Percentiles rank a stretch among this genome's conserved stretches.
Conservation (phyloP, 2,329 filamentous ascomycete species). For the Exophiala oligosperma region DNA sequence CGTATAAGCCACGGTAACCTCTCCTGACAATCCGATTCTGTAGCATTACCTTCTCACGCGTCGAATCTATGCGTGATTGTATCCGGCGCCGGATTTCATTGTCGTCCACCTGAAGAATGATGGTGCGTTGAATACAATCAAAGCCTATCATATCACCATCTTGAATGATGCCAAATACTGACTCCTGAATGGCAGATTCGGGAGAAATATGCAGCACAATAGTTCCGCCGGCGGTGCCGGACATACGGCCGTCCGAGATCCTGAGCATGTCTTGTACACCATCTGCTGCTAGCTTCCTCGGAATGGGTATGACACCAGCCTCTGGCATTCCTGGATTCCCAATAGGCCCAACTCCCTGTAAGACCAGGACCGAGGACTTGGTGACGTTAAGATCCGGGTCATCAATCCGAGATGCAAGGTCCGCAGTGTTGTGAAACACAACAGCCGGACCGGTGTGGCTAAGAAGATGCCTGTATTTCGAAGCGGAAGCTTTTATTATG, state of each 20-base stretch:
- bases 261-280: constrained; percentile 56
- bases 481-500: constrained; percentile 53
- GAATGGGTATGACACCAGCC: constrained; percentile 53
- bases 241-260: constrained; percentile 56
- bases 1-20: constrained; percentile 44
- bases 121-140: constrained; percentile 43
- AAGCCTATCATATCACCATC: constrained; percentile 51
- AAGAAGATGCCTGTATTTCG: constrained; percentile 48
- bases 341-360: constrained; percentile 52
- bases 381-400: constrained; percentile 46
- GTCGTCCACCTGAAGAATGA: constrained; percentile 45
- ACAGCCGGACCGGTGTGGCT: constrained; percentile 47
- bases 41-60: too few species aligned
- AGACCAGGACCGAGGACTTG: constrained; percentile 46
- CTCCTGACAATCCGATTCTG: constrained; percentile 14
- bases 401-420: constrained; percentile 49
- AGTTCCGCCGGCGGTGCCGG: constrained; percentile 56
- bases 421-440: constrained; percentile 50
- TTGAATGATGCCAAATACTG: constrained; percentile 49
- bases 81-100: constrained; percentile 44
- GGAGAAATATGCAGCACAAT: constrained; percentile 56
- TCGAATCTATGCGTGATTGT: constrained; percentile 22
- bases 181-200: constrained; percentile 49
- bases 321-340: constrained; percentile 57
- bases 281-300: constrained; percentile 47